Percentiles rank a stretch among this genome's conserved stretches.
Conservation (phyloP, 768 basidiomycete genomes). For the Grammothele lineata region DNA sequence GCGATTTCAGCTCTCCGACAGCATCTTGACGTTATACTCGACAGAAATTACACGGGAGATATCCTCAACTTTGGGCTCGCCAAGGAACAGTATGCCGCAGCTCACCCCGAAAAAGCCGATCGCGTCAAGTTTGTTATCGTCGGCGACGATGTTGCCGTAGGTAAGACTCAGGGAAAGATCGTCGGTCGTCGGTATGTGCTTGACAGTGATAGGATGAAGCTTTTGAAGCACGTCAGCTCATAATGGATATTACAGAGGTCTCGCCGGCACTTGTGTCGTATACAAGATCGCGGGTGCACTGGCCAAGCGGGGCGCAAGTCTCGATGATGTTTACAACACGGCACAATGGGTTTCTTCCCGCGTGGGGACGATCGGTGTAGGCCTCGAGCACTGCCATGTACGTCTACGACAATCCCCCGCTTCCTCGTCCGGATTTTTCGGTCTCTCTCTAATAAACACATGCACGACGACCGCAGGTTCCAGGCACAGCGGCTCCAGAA, state of each 20-base stretch:
- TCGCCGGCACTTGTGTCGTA: conserved; percentile 77
- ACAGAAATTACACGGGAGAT: conserved; percentile 86
- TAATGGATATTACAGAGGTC: conserved; percentile 45
- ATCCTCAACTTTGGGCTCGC: conserved; percentile 90
- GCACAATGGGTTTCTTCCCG: conserved; percentile 65
- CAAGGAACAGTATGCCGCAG: conserved; percentile 75
- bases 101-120: conserved; percentile 62
- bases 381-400: conserved; percentile 87
- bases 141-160: conserved; percentile 88
- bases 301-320: conserved; percentile 58
- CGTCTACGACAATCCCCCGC: conserved; percentile 5
- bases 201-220: background rate
- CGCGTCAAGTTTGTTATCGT: conserved; percentile 75
- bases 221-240: background rate
- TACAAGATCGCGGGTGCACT: conserved; percentile 91
- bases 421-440: background rate
- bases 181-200: conserved; percentile 68
- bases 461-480: conserved; percentile 65
- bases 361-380: conserved; percentile 80
- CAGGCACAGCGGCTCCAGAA: conserved; percentile 61
- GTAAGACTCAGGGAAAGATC: conserved; percentile 72
- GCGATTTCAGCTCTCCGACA: background rate
- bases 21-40: background rate
- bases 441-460: too few species aligned
- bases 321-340: conserved; percentile 63